Evolutionary conservation across 2,329 filamentous ascomycete species (phyloP), one percentile per base, ranked within the genome.

Genomic region (Cladosporium sphaerospermum): DNA sequence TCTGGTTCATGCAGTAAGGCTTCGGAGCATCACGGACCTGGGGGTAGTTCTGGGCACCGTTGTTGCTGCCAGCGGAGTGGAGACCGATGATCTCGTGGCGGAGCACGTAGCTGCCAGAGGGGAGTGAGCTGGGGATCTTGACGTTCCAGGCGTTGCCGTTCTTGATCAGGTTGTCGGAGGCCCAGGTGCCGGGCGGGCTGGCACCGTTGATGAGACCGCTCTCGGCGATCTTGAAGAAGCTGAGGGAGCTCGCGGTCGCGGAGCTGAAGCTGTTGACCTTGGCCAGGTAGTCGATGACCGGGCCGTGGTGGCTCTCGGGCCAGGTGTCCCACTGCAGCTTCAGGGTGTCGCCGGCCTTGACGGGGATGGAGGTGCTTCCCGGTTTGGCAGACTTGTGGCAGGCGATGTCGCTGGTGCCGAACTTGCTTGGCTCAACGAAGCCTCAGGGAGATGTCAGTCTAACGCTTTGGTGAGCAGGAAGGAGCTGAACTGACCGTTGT

Each of bases 221-320:
- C 54, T 76, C 75, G 34, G 78, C 75, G 55, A 86, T 84, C 75
- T 87, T 86, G 76, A 83, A 80, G 68, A 78, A 85, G 59, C 78
- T 67, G 34, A 85, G 74, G 3, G 69, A 63, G 2, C 67, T 69
- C 67, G 80, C 75, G 53, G 77, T 79, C 33, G 77, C 71, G 28
- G 51, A 28, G 66, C 79, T 84, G 65, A 82, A 75, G 19, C 77
- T 80, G 49, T 51, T 53, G 69, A 80, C 82, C 60, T 75, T 75
- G 52, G 83, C 83, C 13, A 85, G 70, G 71, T 85, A 86, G 66
- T 78, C 78, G 56, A 86, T 75, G 61, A 86, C 77, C 5, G 83
- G 82, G 2, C 81, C 81, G 58, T 83, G 75, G 71, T 88, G 80
- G 52, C 75, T 78, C 9, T 78, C 73, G 11, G 83, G 83, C 84